phyloP scores from a whole-genome alignment of 2,329 filamentous ascomycete species.

The Aspergillus phoenicis region DNA sequence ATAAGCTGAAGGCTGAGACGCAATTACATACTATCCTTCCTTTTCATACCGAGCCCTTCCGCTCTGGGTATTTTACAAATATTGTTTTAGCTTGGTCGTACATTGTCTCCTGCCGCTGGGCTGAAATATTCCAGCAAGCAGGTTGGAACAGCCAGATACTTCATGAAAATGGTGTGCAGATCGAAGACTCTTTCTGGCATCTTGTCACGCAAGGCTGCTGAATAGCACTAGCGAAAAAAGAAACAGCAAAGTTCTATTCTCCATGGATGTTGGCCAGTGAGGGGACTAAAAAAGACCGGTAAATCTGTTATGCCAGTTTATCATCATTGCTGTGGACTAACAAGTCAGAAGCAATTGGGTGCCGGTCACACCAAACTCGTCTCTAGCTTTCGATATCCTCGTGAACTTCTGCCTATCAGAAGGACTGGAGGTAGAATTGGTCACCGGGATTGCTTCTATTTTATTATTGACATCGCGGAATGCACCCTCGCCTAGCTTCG shows the following conservation, averaged over 20 bases:
- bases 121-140: slow-evolving; percentile 21
- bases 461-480: slow-evolving; percentile 3
- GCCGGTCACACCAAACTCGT: neutral
- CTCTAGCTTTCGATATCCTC: slow-evolving; percentile 9
- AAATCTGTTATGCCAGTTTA: neutral
- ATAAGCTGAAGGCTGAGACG: slow-evolving; percentile 1
- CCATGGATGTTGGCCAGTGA: slow-evolving; percentile 11
- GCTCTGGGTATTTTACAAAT: slow-evolving; percentile 12
- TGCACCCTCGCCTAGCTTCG: neutral
- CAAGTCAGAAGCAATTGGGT: neutral
- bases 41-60: neutral
- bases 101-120: slow-evolving; percentile 27
- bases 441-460: slow-evolving; percentile 6
- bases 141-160: slow-evolving; percentile 17
- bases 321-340: neutral
- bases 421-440: slow-evolving; percentile 5
- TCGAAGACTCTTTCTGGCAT: slow-evolving; percentile 10
- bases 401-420: slow-evolving; percentile 1
- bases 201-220: slow-evolving; percentile 3
- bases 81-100: slow-evolving; percentile 25
- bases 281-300: neutral
- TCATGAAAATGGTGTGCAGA: slow-evolving; percentile 7
- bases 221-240: neutral
- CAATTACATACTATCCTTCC: neutral
- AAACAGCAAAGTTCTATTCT: neutral